A percentile compares a stretch with the other conserved stretches of the same genome.
These are phyloP conservation scores for Lactarius deliciosus DNA, from an alignment of 768 basidiomycete species.

Conservation along the genomic window DNA sequence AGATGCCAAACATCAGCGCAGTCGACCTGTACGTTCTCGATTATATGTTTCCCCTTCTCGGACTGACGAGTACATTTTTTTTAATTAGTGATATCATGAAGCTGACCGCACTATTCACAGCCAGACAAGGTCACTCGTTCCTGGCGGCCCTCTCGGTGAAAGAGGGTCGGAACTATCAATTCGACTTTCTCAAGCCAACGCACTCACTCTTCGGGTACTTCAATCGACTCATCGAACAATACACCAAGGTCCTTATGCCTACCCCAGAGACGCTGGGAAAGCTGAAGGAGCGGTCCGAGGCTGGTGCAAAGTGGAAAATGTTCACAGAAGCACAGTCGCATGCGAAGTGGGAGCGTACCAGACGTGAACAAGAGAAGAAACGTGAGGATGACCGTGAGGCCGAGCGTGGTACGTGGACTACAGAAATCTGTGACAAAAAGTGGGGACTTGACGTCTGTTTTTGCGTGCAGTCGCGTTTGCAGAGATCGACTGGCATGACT, in stretches of 20 bases:
- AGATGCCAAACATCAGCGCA: slow-evolving; percentile 81
- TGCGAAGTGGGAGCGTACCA: slow-evolving; percentile 86
- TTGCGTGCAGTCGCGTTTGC: slow-evolving; percentile 74
- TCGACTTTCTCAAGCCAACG: slow-evolving; percentile 93
- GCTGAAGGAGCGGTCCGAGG: slow-evolving; percentile 62
- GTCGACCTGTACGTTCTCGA: slow-evolving; percentile 81
- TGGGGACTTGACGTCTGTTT: slow-evolving; percentile 23
- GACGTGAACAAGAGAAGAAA: slow-evolving; percentile 81
- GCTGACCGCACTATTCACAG: slow-evolving; percentile 93
- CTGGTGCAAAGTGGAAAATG: slow-evolving; percentile 71
- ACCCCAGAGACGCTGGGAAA: slow-evolving; percentile 69
- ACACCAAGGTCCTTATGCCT: slow-evolving; percentile 86
- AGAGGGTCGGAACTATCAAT: slow-evolving; percentile 96
- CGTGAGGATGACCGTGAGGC: slow-evolving; percentile 90
- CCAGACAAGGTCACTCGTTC: slow-evolving; percentile 85
- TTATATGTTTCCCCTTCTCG: neutral
- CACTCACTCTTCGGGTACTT: slow-evolving; percentile 97
- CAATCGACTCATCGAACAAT: slow-evolving; percentile 96
- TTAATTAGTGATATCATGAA: slow-evolving; percentile 84
- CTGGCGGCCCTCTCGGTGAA: slow-evolving; percentile 78
- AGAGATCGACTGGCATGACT: slow-evolving; percentile 99
- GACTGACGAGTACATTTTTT: slow-evolving; percentile 9
- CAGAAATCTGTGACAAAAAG: neutral
- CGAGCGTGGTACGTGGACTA: slow-evolving; percentile 66
- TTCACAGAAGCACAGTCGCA: slow-evolving; percentile 74